These are phyloP conservation scores for Extremus antarcticus DNA, from an alignment of 495 filamentous ascomycete genomes.

Conservation along the genomic window DNA sequence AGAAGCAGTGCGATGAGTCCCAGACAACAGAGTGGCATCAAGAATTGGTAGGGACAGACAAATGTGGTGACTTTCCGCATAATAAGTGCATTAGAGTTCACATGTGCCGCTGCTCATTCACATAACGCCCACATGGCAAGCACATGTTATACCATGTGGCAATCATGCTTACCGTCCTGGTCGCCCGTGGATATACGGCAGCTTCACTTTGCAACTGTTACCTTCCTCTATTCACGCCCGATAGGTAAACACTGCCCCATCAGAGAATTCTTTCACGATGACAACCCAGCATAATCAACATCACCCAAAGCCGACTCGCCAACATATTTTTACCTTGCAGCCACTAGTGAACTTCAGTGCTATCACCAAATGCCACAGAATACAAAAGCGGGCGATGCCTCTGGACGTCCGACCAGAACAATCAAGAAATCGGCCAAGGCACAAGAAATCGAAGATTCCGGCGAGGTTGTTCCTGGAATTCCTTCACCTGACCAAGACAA, in stretches of 20 bases:
- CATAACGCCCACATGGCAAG: background rate
- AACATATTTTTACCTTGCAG: background rate
- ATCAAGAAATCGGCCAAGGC: background rate
- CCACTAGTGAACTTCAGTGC: background rate
- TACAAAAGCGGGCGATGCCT: background rate
- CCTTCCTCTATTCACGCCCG: background rate
- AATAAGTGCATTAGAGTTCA: background rate
- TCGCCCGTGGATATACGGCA: no score
- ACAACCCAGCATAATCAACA: background rate
- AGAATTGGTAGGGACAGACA: no score
- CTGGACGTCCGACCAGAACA: background rate
- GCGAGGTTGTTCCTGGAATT: background rate
- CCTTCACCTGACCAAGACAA: background rate
- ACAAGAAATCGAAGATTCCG: background rate
- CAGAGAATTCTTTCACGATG: background rate
- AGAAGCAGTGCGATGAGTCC: no score
- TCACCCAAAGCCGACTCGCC: background rate
- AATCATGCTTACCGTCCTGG: background rate
- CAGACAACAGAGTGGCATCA: no score
- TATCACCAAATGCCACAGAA: background rate
- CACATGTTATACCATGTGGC: background rate
- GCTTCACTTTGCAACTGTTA: background rate
- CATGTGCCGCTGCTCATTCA: background rate
- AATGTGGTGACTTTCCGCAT: no score
- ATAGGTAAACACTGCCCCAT: background rate